Base-by-base conservation (phyloP, 1,139 yeast genomes). In the Blastobotrys elegans region DNA sequence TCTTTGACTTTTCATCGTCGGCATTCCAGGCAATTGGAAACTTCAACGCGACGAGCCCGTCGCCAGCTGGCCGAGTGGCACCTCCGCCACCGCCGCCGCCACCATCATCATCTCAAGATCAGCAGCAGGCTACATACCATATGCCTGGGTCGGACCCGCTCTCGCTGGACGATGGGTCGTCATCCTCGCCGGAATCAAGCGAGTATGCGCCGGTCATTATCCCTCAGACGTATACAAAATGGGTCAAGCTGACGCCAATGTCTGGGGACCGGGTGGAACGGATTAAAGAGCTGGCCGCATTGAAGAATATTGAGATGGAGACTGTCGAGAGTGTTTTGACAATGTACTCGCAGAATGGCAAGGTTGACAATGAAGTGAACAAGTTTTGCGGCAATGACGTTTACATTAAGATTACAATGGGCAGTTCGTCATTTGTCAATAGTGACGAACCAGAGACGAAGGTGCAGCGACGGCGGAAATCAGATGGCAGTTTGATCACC, bases 181-280 rank as follows among this genome's bases (percentile, higher is more conserved):
- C 37, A 21, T 14, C 32, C 29, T 36, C 43, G 36, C 33, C 47
- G 32, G 17, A 35, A 31, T 18, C 39, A 10, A 10, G 6, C 11
- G 11, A 4, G n/a, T 17, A 4, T 33, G 29, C 44, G 4, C 16
- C 46, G 18, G 21, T 43, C 22, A 13, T 20, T 18, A 47, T n/a
- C 32, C 53, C 55, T 47, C 11, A 44, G 43, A 18, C 50, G 42
- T 59, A 55, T 49, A 52, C 57, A 24, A 58, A 59, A 47, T 61
- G 64, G 64, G 65, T 63, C 48, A 59, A 60, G 49, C 58, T 63
- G 24, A 54, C 65, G 17, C 49, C 53, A 20, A 62, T 63, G 65
- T 59, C 62, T 6, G 54, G 55, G 4, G 53, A 52, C 24, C 52
- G 68, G 29, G 54, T 59, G 33, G 56, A 47, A 20, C 50, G 55